Evolutionary conservation across 2,329 filamentous ascomycete species (phyloP).

Genomic region (Pseudogymnoascus pannorum): DNA sequence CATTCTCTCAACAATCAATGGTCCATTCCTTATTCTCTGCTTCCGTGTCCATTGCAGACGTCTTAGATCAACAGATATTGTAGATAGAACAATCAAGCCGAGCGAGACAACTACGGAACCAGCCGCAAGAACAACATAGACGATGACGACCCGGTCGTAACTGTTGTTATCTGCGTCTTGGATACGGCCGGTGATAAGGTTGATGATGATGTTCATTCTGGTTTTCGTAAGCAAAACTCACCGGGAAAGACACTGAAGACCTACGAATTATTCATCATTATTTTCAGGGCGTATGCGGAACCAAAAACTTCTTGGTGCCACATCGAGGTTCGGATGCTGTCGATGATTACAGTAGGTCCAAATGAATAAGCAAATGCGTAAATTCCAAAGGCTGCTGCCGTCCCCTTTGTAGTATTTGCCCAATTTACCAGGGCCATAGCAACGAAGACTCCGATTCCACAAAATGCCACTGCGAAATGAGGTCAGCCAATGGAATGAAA

Average conservation of each 20-base stretch:
- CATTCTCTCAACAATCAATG: slow-evolving; percentile 37
- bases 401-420: slow-evolving; percentile 41
- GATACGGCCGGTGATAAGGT: slow-evolving; percentile 49
- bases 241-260: slow-evolving; percentile 12
- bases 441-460: slow-evolving; percentile 43
- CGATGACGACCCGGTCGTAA: slow-evolving; percentile 47
- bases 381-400: slow-evolving; percentile 51
- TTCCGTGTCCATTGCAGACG: slow-evolving; percentile 52
- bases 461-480: slow-evolving; percentile 30
- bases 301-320: slow-evolving; percentile 55
- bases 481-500: neutral
- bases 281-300: slow-evolving; percentile 51
- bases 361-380: slow-evolving; percentile 49
- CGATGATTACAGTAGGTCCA: slow-evolving; percentile 52
- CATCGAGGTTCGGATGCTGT: slow-evolving; percentile 51
- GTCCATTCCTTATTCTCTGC: slow-evolving; percentile 39
- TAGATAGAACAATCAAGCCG: slow-evolving; percentile 34
- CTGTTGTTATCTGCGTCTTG: slow-evolving; percentile 51
- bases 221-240: neutral
- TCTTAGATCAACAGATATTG: slow-evolving; percentile 36
- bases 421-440: slow-evolving; percentile 50
- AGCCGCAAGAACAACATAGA: slow-evolving; percentile 48
- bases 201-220: slow-evolving; percentile 53
- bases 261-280: slow-evolving; percentile 52
- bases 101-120: slow-evolving; percentile 40